phyloP scores from a whole-genome alignment of 192 early-diverging fungal genomes.

The Neocallimastix lanati region DNA sequence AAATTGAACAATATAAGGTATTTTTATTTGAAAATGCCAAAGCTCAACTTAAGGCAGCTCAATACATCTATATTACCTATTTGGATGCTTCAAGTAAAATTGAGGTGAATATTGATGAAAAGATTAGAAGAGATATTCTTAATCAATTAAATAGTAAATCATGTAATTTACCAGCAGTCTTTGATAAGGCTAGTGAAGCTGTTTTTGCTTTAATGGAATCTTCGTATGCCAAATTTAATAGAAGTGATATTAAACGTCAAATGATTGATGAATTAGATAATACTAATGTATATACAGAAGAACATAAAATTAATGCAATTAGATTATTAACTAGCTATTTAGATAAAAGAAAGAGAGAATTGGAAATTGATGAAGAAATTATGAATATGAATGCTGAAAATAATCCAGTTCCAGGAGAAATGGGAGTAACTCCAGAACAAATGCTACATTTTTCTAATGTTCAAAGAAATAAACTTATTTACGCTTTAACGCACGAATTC shows the following conservation, averaged over 20 bases:
- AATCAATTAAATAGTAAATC: slow-evolving; percentile 15
- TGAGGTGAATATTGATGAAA: slow-evolving; percentile 36
- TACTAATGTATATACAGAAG: not conserved
- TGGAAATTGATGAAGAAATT: not conserved
- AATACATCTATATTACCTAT: slow-evolving; percentile 34
- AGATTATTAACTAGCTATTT: not conserved
- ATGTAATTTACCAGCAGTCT: not conserved
- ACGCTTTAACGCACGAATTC: not conserved
- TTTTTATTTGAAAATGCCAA: slow-evolving; percentile 9
- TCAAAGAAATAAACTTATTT: not conserved
- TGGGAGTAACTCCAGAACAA: not conserved
- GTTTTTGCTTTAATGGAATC: slow-evolving; percentile 25
- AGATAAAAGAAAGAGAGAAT: not conserved
- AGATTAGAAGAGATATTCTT: slow-evolving; percentile 18
- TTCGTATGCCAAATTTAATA: slow-evolving; percentile 17
- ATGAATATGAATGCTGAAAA: not conserved
- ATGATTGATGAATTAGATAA: not conserved
- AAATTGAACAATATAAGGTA: slow-evolving; percentile 35
- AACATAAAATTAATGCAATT: not conserved
- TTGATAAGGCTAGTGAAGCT: slow-evolving; percentile 5
- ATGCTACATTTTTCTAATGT: not conserved
- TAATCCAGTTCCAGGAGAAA: not conserved
- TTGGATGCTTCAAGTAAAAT: slow-evolving; percentile 25
- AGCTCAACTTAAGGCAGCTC: slow-evolving; percentile 21
- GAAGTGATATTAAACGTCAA: slow-evolving; percentile 3